These are phyloP conservation scores for Penicillium concentricum DNA, from an alignment of 2,329 filamentous ascomycete species.

Conservation along the genomic window DNA sequence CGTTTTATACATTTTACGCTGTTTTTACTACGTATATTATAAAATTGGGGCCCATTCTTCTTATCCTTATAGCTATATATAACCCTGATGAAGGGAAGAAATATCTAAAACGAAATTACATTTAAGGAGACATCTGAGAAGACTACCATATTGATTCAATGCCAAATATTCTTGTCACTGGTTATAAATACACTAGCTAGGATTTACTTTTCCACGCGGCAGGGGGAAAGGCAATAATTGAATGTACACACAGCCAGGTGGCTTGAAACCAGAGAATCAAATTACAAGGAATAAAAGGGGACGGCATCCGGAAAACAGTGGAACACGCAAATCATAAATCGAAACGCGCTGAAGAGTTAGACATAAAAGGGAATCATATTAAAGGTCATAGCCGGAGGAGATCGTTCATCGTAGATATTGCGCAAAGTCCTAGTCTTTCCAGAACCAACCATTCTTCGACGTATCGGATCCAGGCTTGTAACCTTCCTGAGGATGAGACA, in stretches of 20 bases:
- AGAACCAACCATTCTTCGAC: constrained; percentile 38
- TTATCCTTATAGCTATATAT: background rate
- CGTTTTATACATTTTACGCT: too few relatives aligned
- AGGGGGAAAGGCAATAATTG: too few relatives aligned
- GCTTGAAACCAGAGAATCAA: background rate
- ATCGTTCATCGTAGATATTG: background rate
- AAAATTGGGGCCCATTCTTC: background rate
- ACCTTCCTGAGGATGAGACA: constrained; percentile 24
- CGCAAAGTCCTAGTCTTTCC: constrained; percentile 29
- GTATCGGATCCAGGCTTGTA: constrained; percentile 6
- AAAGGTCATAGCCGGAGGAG: background rate
- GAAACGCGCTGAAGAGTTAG: background rate
- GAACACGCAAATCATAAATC: background rate
- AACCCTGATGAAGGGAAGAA: too few relatives aligned
- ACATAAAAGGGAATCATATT: background rate
- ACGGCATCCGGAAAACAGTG: background rate
- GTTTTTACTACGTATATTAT: background rate
- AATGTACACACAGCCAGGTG: too few relatives aligned
- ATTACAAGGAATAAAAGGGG: background rate
- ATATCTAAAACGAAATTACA: too few relatives aligned
- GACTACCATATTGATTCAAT: background rate
- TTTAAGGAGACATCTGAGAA: too few relatives aligned
- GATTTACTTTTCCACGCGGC: too few relatives aligned
- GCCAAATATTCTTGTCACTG: background rate
- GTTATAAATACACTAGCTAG: background rate